Percentiles rank a stretch among this genome's conserved stretches.
These are phyloP conservation scores for Salix suchowensis DNA, from an alignment of 345 rosid species.

Conservation along the genomic window DNA sequence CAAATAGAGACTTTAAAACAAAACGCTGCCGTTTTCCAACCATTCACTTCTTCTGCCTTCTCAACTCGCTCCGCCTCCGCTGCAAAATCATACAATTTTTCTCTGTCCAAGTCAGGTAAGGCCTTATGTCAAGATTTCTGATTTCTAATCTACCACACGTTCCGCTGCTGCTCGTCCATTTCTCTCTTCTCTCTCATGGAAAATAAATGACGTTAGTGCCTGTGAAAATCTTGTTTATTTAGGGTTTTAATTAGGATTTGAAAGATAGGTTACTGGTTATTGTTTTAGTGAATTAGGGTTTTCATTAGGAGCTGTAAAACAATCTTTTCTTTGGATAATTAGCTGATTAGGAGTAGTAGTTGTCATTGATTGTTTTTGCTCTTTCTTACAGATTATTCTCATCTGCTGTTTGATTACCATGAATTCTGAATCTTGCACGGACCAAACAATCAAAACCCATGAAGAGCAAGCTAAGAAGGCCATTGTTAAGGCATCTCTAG, in stretches of 20 bases:
- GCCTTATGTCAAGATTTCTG: not conserved
- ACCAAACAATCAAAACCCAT: not conserved
- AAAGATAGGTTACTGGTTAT: not conserved
- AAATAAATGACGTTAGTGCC: not conserved
- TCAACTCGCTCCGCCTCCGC: not conserved
- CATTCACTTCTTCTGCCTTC: not conserved
- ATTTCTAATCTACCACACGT: not conserved
- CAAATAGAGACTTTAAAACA: not conserved
- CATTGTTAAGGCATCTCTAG: slow-evolving; percentile 19
- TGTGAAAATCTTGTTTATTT: not conserved
- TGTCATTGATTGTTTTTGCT: not conserved
- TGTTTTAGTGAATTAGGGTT: slow-evolving; percentile 5
- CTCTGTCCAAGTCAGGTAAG: not conserved
- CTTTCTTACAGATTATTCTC: slow-evolving; percentile 10
- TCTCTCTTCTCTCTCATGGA: not conserved
- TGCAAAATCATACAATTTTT: not conserved
- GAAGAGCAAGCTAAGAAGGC: slow-evolving; percentile 7
- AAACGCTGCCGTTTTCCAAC: slow-evolving; percentile 1
- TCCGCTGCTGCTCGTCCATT: not conserved
- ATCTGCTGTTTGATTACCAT: not conserved
- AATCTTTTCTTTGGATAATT: not conserved
- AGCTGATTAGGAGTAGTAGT: not conserved
- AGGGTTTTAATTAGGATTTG: not conserved
- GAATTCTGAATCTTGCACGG: slow-evolving; percentile 23
- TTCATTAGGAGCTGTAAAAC: not conserved